Evolutionary conservation across 495 filamentous ascomycete species (phyloP), one percentile per base, ranked within the genome.

Genomic region (Penicillium salamii): DNA sequence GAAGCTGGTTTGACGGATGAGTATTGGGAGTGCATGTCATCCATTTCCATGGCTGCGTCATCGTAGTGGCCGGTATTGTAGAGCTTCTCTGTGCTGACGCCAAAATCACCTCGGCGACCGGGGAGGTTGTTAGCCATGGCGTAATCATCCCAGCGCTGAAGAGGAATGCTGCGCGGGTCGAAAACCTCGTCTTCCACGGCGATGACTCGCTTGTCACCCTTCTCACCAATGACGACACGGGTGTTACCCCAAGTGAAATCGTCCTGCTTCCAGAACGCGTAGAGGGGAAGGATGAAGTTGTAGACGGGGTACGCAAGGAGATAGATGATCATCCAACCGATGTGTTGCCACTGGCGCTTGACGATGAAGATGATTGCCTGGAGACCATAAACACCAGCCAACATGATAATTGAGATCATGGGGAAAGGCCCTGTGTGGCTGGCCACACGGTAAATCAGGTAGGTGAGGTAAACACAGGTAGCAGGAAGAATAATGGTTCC

Each of bases 271-370:
- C 93, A 98, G 84, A 98, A 98, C 0, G 93, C 95, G 74, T 97
- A 98, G 57, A 98, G 70, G 0, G 93, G 93, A 6, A 98, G 80
- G 46, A 96, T 62, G 61, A 98, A 91, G 13, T 85, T 91, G 73
- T 91, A 96, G 57, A 98, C 86, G 0, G 95, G 95, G 77, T 87
- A 96, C 1, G 93, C 95, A 7, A 91, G 57, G 53, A 98, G 78
- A 67, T 98, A 98, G 61, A 98, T 97, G 60, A 97, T 86, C 90
- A 98, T 97, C 93, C 93, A 98, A 38, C 93, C 93, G 34, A 98
- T 77, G 61, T 96, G 90, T 66, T 98, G 90, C 93, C 93, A 98
- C 68, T 97, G 89, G 11, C 95, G 80, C 68, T 91, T 95, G 54
- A 97, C 70, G 56, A 97, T 90, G 76, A 98, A 98, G 57, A 98